Evolutionary conservation across 2,329 filamentous ascomycete species (phyloP).

Genomic region (Fulvia fulva): DNA sequence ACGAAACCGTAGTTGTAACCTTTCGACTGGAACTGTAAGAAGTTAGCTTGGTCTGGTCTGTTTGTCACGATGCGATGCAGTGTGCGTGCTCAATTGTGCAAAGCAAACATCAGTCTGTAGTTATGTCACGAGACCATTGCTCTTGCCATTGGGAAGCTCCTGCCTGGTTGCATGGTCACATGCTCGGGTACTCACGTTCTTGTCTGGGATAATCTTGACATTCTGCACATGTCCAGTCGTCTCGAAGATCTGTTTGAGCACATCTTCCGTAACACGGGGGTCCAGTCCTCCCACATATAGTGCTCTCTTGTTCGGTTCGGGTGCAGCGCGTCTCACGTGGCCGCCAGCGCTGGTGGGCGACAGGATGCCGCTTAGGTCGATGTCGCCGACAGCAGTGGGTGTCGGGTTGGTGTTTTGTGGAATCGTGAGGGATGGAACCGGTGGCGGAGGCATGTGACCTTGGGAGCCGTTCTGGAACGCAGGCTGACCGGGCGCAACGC

Average conservation of each 20-base stretch:
- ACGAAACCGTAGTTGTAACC: constrained; percentile 99
- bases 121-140: background rate
- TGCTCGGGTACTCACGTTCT: constrained; percentile 71
- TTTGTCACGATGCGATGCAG: background rate
- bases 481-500: constrained; percentile 63
- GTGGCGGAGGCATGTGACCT: constrained; percentile 81
- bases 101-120: background rate
- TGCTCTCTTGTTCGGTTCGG: constrained; percentile 97
- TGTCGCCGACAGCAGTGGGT: constrained; percentile 75
- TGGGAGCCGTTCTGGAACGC: constrained; percentile 69
- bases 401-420: constrained; percentile 96
- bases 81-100: background rate
- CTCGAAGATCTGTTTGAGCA: constrained; percentile 71
- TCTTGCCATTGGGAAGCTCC: background rate
- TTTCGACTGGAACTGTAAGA: constrained; percentile 64
- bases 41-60: constrained; percentile 11
- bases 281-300: constrained; percentile 94
- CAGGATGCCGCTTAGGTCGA: constrained; percentile 57
- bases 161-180: constrained; percentile 1
- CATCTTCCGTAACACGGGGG: constrained; percentile 59
- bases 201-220: constrained; percentile 99
- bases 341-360: constrained; percentile 79
- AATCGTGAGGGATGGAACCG: constrained; percentile 74
- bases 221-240: constrained; percentile 97
- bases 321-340: constrained; percentile 83